Conservation (phyloP, 2,329 filamentous ascomycete species). For the Pseudogymnoascus sp. region DNA sequence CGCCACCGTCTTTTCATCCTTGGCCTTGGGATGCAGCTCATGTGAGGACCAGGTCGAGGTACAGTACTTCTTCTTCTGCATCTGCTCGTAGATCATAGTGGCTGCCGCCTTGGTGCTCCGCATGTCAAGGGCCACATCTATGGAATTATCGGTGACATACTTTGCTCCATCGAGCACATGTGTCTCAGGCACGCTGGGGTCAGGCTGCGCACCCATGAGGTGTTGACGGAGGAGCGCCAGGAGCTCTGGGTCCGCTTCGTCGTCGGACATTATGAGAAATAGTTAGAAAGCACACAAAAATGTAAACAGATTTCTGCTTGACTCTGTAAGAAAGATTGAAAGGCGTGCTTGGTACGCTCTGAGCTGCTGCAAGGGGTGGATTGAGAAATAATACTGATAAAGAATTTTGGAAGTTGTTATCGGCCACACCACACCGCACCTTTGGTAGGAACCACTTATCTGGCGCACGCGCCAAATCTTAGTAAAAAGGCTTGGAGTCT, state of each 20-base stretch:
- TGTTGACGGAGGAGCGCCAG: slow-evolving; percentile 79
- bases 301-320: neutral
- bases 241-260: slow-evolving; percentile 83
- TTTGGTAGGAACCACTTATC: slow-evolving; percentile 4
- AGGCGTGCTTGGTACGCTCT: neutral
- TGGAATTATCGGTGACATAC: slow-evolving; percentile 83
- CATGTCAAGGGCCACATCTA: slow-evolving; percentile 87
- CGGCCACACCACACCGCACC: slow-evolving; percentile 5
- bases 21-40: slow-evolving; percentile 78
- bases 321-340: neutral
- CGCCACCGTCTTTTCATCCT: slow-evolving; percentile 71
- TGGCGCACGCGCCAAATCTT: neutral
- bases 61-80: slow-evolving; percentile 78
- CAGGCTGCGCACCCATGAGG: slow-evolving; percentile 50
- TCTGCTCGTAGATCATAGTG: slow-evolving; percentile 67
- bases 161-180: slow-evolving; percentile 77
- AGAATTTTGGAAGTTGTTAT: slow-evolving; percentile 6
- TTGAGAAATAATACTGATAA: slow-evolving; percentile 8
- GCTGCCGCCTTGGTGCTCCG: slow-evolving; percentile 76
- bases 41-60: slow-evolving; percentile 82
- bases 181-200: slow-evolving; percentile 60
- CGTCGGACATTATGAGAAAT: slow-evolving; percentile 66
- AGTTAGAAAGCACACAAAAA: neutral
- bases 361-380: neutral
- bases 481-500: neutral